Percentiles rank a stretch among this genome's conserved stretches.
These are phyloP conservation scores for Priceomyces castillae DNA, from an alignment of 805 yeast species.

Conservation along the genomic window DNA sequence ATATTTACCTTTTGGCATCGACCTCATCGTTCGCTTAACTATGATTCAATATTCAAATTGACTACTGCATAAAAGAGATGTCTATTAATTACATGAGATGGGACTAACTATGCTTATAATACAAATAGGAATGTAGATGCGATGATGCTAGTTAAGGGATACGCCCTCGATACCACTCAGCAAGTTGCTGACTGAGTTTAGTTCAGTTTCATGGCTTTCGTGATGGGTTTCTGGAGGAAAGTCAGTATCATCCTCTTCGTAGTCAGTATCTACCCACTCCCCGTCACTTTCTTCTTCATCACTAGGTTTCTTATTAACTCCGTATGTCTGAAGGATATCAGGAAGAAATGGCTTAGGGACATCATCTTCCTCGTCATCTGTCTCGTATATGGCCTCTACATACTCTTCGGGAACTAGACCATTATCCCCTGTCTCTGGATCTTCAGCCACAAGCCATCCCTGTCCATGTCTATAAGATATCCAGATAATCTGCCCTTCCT, in stretches of 20 bases:
- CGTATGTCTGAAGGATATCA: conserved; percentile 24
- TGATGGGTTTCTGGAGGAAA: not conserved
- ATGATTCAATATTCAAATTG: not conserved
- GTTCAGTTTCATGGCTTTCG: not conserved
- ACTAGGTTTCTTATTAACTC: conserved; percentile 15
- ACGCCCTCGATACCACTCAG: conserved; percentile 3
- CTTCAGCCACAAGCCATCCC: conserved; percentile 96
- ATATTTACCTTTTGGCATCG: not conserved
- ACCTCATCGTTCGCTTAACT: not conserved
- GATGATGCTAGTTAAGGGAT: conserved; percentile 7
- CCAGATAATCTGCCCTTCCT: conserved; percentile 80
- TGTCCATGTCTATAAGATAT: conserved; percentile 92
- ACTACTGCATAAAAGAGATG: not conserved
- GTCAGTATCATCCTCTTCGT: conserved; percentile 11
- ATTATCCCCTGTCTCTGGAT: conserved; percentile 70
- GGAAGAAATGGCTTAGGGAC: conserved; percentile 50
- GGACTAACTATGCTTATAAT: conserved; percentile 1
- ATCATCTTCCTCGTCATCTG: conserved; percentile 24
- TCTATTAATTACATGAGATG: not conserved
- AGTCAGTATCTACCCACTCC: conserved; percentile 23
- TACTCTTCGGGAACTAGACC: conserved; percentile 96
- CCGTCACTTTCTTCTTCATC: conserved; percentile 15
- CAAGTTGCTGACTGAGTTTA: not conserved
- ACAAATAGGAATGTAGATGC: not conserved
- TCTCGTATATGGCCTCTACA: conserved; percentile 52